Base-by-base conservation (phyloP, 2,329 filamentous ascomycete genomes). In the Rutstroemia sp. region DNA sequence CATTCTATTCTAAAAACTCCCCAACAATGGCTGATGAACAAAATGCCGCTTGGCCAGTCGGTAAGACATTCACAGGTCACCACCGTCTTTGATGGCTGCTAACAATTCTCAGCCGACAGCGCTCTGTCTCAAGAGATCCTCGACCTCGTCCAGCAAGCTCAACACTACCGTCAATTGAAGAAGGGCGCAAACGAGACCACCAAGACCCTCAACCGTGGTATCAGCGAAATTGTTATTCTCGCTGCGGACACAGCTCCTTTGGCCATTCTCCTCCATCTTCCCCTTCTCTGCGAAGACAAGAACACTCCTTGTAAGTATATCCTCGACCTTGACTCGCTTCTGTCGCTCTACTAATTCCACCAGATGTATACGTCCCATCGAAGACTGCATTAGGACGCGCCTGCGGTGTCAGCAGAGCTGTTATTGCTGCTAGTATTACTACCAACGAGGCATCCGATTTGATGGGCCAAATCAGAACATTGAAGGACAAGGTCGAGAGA, bases 401-500 rank as follows among this genome's bases (percentile, higher is more conserved):
- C 49, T 94, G 89, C 71, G 92, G 92, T 79, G 92, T 96, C 61
- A 87, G 82, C 70, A 82, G 92, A 58, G 80, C 90, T 56, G 92
- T 97, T 60, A 96, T 97, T 67, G 87, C 90, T 42, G 86, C 84
- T 61, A 86, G 81, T 69, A 95, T 97, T 75, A 96, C 90, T 65
- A 91, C 87, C 74, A 95, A 95, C 80, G 90, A 95, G 76, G 87
- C 87, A 41, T 88, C 83, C 69, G 92, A 96, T 74, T 79, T 97
- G 59, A 88, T 86, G 73, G 82, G 83, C 69, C 90, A 95, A 79
- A 96, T 97, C 74, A 82, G 88, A 67, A 80, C 85, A 63, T 79
- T 96, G 70, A 95, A 92, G 80, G 89, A 95, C 75, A 95, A 96
- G 84, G 89, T 97, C 56, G 92, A 97, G 81, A 83, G 92, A 67